These are phyloP conservation scores for Fraxinus sp. DNA, from an alignment of 305 asterid species.

Conservation along the genomic window DNA sequence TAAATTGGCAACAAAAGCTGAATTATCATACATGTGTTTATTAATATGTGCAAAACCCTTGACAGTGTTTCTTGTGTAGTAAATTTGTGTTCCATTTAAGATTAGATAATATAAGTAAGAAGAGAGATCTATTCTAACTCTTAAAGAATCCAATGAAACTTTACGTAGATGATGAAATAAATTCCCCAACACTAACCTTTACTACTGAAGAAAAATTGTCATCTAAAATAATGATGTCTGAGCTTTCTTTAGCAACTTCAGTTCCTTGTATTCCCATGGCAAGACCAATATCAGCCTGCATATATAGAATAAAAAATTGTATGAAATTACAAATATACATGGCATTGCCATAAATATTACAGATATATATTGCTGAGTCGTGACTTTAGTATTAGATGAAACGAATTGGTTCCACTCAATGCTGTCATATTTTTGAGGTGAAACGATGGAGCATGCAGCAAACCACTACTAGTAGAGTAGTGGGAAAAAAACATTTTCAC, in stretches of 20 bases:
- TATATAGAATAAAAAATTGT: slow-evolving; percentile 14
- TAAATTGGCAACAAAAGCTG: neutral
- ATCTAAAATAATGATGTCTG: slow-evolving; percentile 89
- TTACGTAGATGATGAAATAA: slow-evolving; percentile 5
- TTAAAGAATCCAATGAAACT: neutral
- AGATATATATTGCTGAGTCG: neutral
- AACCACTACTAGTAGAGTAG: neutral
- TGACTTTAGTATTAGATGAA: neutral
- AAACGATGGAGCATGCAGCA: neutral
- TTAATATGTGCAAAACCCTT: neutral
- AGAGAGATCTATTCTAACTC: neutral
- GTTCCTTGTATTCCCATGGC: slow-evolving; percentile 98
- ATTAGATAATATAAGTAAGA: neutral
- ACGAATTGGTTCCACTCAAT: neutral
- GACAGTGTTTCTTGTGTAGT: neutral
- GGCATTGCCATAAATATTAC: neutral
- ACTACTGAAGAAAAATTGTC: slow-evolving; percentile 94
- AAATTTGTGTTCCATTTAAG: neutral
- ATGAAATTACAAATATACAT: slow-evolving; percentile 7
- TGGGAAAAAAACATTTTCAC: neutral
- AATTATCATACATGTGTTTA: neutral
- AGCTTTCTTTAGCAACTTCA: slow-evolving; percentile 97
- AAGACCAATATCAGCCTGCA: slow-evolving; percentile 92
- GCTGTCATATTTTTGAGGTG: neutral
- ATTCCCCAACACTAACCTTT: slow-evolving; percentile 49